Conservation (phyloP, 2,329 filamentous ascomycete species). For the Beauveria brongniartii region DNA sequence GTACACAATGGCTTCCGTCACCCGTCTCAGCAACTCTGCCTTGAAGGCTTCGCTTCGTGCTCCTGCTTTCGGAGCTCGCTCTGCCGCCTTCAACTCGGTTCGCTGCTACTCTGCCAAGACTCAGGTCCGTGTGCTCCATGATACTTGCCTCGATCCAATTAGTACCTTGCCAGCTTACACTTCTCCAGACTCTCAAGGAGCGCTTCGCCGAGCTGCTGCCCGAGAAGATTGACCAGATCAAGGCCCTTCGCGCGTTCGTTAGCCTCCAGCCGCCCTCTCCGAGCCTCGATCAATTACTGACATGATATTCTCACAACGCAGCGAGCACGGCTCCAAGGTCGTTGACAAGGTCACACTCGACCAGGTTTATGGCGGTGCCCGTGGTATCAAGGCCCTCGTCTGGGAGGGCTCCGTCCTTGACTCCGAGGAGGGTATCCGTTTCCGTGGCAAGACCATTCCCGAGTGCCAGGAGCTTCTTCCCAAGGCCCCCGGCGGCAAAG, state of each 20-base stretch:
- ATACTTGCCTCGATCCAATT: background rate
- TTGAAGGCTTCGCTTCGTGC: conserved; percentile 68
- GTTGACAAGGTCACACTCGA: conserved; percentile 97
- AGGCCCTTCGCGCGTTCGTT: conserved; percentile 89
- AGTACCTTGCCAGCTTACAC: conserved; percentile 12
- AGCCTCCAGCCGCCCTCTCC: conserved; percentile 9
- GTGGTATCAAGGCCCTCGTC: conserved; percentile 96
- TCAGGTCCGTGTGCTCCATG: conserved; percentile 50
- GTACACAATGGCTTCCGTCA: conserved; percentile 68
- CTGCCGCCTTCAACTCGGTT: conserved; percentile 69
- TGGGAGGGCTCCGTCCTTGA: conserved; percentile 99
- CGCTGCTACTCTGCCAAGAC: conserved; percentile 92
- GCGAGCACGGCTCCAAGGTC: conserved; percentile 91
- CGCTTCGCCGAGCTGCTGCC: conserved; percentile 94
- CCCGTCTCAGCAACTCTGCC: conserved; percentile 73
- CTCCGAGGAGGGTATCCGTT: conserved; percentile 97
- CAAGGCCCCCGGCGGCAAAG: conserved; percentile 91
- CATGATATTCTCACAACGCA: conserved; percentile 27
- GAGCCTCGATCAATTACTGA: conserved; percentile 4
- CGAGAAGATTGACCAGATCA: conserved; percentile 97
- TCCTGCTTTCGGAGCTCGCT: conserved; percentile 59
- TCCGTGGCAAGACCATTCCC: conserved; percentile 98
- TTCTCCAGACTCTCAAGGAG: conserved; percentile 81
- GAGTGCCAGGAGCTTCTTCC: conserved; percentile 97
- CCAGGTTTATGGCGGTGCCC: conserved; percentile 98